phyloP scores from a whole-genome alignment of 768 basidiomycete species.

The Gelatoporia subvermispora region DNA sequence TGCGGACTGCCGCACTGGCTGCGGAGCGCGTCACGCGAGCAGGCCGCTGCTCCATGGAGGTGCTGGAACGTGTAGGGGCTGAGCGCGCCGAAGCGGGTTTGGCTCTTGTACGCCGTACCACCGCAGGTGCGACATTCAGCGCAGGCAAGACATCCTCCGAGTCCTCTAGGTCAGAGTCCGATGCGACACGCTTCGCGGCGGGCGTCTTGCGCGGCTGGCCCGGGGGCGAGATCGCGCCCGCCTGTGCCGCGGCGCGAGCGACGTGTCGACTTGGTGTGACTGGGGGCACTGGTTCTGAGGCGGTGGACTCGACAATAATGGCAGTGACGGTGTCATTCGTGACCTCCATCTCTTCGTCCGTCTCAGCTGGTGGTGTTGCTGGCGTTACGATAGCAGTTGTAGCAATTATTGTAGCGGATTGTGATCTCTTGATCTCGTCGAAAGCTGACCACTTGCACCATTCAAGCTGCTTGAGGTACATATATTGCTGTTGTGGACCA shows the following conservation, averaged over 20 bases:
- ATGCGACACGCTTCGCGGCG: slow-evolving; percentile 61
- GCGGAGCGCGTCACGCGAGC: slow-evolving; percentile 70
- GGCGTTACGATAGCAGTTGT: slow-evolving; percentile 56
- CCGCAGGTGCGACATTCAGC: slow-evolving; percentile 45
- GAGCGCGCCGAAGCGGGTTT: slow-evolving; percentile 23
- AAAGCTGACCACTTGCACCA: slow-evolving; percentile 92
- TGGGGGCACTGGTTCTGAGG: slow-evolving; percentile 46
- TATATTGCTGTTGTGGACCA: slow-evolving; percentile 89
- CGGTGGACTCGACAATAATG: slow-evolving; percentile 15
- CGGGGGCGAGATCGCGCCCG: slow-evolving; percentile 67
- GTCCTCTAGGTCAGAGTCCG: slow-evolving; percentile 60
- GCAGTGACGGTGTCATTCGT: slow-evolving; percentile 31
- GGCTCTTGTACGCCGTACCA: slow-evolving; percentile 18
- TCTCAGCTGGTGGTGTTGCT: slow-evolving; percentile 77
- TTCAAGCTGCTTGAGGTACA: slow-evolving; percentile 91
- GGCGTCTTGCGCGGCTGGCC: slow-evolving; percentile 90
- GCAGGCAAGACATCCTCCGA: slow-evolving; percentile 61
- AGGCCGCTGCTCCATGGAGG: slow-evolving; percentile 64
- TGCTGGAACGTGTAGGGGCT: slow-evolving; percentile 45
- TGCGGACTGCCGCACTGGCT: slow-evolving; percentile 38
- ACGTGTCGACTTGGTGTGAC: slow-evolving; percentile 81
- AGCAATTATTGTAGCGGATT: slow-evolving; percentile 31
- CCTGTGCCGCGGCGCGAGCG: slow-evolving; percentile 63
- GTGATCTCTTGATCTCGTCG: slow-evolving; percentile 65
- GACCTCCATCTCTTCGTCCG: slow-evolving; percentile 53